Conservation (phyloP, 768 basidiomycete species). For the Antrodiella citrinella region DNA sequence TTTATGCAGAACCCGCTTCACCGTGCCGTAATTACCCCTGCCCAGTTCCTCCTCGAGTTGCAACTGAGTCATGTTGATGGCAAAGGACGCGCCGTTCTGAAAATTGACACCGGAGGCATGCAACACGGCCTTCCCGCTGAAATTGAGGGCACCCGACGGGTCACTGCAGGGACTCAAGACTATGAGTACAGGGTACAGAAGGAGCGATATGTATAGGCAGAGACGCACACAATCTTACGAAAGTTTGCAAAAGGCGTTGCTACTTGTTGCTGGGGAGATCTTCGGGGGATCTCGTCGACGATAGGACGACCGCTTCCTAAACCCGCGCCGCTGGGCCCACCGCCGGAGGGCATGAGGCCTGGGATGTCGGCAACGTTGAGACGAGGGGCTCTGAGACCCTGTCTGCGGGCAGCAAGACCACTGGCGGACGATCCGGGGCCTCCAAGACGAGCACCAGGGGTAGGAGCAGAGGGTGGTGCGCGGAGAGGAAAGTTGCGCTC, state of each 20-base stretch:
- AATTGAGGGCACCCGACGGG: constrained; percentile 92
- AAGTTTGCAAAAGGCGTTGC: constrained; percentile 88
- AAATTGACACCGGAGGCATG: constrained; percentile 88
- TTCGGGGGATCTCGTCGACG: constrained; percentile 29
- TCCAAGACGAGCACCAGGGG: constrained; percentile 9
- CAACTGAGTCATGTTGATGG: constrained; percentile 93
- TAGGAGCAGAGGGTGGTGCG: constrained; percentile 18
- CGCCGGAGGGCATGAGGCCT: constrained; percentile 26
- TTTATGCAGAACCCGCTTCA: constrained; percentile 89
- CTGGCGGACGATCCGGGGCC: constrained; percentile 4
- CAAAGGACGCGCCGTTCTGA: constrained; percentile 81
- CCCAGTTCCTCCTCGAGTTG: constrained; percentile 90
- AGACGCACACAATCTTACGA: constrained; percentile 82
- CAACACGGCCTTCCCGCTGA: constrained; percentile 86
- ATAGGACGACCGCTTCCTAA: constrained; percentile 63
- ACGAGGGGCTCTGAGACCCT: constrained; percentile 23
- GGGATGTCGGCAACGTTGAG: constrained; percentile 32
- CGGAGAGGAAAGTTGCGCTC: constrained; percentile 9
- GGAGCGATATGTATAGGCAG: constrained; percentile 9
- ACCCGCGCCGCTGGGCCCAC: constrained; percentile 56
- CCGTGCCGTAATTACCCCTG: constrained; percentile 94
- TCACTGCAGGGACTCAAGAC: constrained; percentile 45
- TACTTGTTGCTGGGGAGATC: constrained; percentile 29
- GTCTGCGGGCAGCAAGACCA: constrained; percentile 20
- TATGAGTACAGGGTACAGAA: constrained; percentile 4